Evolutionary conservation across 1,284 basidiomycete genomes (phyloP).

Genomic region (Schizophyllum amplum): DNA sequence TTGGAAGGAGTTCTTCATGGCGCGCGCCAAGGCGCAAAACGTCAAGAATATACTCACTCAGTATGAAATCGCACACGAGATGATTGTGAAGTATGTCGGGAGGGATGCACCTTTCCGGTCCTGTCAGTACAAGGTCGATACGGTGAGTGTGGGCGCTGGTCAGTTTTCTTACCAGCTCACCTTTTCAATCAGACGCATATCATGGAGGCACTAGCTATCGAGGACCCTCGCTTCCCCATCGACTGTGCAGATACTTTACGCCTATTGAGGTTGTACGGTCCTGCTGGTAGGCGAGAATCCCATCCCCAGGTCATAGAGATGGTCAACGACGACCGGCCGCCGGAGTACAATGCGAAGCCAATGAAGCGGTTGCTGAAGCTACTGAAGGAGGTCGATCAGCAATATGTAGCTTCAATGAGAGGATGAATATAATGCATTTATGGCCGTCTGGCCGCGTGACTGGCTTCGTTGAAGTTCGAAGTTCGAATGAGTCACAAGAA

Average conservation of each 20-base stretch:
- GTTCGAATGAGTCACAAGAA: neutral
- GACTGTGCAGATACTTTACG: conserved; percentile 42
- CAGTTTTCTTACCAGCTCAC: conserved; percentile 1
- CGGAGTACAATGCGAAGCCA: conserved; percentile 32
- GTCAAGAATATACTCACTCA: conserved; percentile 34
- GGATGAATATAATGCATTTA: too few species aligned
- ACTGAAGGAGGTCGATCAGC: conserved; percentile 36
- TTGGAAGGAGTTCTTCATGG: conserved; percentile 34
- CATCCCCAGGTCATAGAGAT: conserved; percentile 43
- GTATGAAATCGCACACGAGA: conserved; percentile 37
- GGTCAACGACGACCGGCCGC: conserved; percentile 34
- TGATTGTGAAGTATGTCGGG: conserved; percentile 34
- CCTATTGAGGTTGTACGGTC: conserved; percentile 49
- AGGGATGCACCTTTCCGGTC: conserved; percentile 29
- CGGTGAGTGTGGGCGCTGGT: conserved; percentile 20
- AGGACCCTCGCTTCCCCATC: conserved; percentile 18
- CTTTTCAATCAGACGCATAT: conserved; percentile 40
- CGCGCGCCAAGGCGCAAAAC: conserved; percentile 30
- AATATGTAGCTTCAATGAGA: neutral
- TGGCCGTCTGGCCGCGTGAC: too few species aligned
- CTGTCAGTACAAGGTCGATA: conserved; percentile 20
- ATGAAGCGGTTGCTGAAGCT: conserved; percentile 39
- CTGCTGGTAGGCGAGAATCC: conserved; percentile 37
- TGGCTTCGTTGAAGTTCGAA: too few species aligned
- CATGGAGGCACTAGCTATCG: conserved; percentile 39